Percentiles rank a stretch among this genome's conserved stretches.
phyloP scores from a whole-genome alignment of 257 asterid genomes.

The Buddleja alternifolia region DNA sequence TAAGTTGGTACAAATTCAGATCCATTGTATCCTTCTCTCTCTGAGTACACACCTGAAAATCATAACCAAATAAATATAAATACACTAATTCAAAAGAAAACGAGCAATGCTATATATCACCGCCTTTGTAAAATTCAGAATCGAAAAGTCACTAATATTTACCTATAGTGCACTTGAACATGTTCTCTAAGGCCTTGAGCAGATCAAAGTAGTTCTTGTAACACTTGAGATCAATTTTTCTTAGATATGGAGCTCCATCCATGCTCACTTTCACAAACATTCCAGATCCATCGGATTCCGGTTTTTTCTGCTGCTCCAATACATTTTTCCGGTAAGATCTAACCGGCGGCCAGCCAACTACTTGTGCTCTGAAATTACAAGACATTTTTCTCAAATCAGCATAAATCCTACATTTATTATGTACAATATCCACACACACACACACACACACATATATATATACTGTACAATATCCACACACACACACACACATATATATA shows the following conservation, averaged over 20 bases:
- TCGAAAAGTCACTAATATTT: not conserved
- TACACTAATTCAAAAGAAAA: not conserved
- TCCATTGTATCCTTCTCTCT: conserved; percentile 61
- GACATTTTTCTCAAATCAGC: not conserved
- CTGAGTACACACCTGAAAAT: conserved; percentile 54
- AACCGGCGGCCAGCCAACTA: conserved; percentile 75
- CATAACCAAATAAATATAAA: not conserved
- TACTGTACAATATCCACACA: too few species aligned
- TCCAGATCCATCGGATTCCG: conserved; percentile 40
- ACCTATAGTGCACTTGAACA: conserved; percentile 67
- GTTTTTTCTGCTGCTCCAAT: conserved; percentile 24
- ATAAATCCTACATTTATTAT: not conserved
- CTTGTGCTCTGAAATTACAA: conserved; percentile 47
- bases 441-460: too few species aligned
- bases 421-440: too few species aligned
- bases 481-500: too few species aligned
- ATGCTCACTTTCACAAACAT: conserved; percentile 68
- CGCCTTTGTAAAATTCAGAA: not conserved
- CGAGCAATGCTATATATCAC: not conserved
- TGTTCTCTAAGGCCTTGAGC: conserved; percentile 53
- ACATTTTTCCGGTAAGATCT: conserved; percentile 48
- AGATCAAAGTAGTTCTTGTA: conserved; percentile 51
- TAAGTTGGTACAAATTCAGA: conserved; percentile 64
- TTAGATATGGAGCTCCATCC: conserved; percentile 73
- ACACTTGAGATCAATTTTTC: conserved; percentile 61